phyloP scores from a whole-genome alignment of 2,329 filamentous ascomycete genomes.

The Aspergillus japonicus region DNA sequence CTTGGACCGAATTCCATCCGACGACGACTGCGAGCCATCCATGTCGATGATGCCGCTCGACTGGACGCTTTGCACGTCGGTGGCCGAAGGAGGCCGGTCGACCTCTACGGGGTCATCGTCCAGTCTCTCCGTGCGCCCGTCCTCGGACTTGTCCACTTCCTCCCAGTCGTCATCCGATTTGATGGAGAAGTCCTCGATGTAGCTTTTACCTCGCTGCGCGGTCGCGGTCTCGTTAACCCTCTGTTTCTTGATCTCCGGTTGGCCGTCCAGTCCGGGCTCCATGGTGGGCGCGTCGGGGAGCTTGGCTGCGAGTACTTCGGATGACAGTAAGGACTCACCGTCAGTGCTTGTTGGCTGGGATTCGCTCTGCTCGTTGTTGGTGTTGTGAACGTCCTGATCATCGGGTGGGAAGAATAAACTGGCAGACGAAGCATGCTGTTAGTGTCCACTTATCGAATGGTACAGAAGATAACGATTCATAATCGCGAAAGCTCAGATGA shows the following conservation, averaged over 20 bases:
- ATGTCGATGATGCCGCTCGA: conserved; percentile 33
- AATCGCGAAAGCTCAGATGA: too few relatives aligned
- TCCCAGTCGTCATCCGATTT: conserved; percentile 39
- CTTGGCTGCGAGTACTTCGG: conserved; percentile 38
- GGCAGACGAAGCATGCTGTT: neutral
- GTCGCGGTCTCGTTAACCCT: conserved; percentile 33
- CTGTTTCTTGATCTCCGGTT: conserved; percentile 50
- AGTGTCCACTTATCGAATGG: neutral
- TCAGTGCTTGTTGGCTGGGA: conserved; percentile 19
- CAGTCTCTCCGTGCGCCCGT: conserved; percentile 24
- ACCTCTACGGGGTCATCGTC: conserved; percentile 37
- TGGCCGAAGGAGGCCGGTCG: conserved; percentile 28
- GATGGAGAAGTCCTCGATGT: conserved; percentile 8
- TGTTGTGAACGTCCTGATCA: conserved; percentile 31
- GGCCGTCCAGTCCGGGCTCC: conserved; percentile 45
- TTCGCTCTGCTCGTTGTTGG: conserved; percentile 8
- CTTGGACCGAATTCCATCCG: conserved; percentile 21
- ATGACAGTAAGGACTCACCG: conserved; percentile 27
- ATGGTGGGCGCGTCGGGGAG: conserved; percentile 51
- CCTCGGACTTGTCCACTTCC: conserved; percentile 33
- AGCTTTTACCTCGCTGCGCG: conserved; percentile 1
- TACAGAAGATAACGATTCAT: too few relatives aligned
- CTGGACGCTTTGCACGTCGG: conserved; percentile 37
- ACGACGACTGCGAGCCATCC: conserved; percentile 22
- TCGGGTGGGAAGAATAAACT: conserved; percentile 53